Evolutionary conservation across 2,329 filamentous ascomycete genomes (phyloP).

Genomic region (Fusarium dlaminii): DNA sequence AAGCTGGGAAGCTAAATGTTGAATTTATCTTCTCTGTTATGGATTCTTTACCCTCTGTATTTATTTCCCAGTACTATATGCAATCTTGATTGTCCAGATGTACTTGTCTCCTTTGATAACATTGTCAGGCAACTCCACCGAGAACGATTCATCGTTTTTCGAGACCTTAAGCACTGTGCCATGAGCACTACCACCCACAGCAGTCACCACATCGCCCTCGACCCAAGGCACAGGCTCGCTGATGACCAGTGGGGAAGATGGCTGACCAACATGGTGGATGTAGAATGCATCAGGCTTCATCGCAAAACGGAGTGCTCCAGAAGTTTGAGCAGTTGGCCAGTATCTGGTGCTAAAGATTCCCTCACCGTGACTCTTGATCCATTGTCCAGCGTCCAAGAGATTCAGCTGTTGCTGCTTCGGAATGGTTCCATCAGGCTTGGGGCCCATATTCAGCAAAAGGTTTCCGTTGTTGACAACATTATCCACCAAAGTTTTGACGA

Average conservation of each 20-base stretch:
- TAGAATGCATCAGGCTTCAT: neutral
- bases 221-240: neutral
- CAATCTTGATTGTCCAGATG: neutral
- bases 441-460: neutral
- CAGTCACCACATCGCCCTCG: neutral
- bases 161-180: neutral
- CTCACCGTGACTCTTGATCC: neutral
- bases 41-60: no score
- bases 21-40: no score
- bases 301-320: neutral
- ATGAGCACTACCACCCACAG: neutral
- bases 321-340: neutral
- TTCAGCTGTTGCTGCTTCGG: neutral
- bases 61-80: neutral
- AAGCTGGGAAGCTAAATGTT: neutral
- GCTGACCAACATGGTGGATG: neutral
- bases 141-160: rapidly evolving
- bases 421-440: neutral
- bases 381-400: neutral
- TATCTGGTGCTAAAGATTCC: neutral
- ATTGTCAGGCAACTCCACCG: neutral
- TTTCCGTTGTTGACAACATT: neutral
- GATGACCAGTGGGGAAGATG: neutral
- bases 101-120: neutral
- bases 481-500: neutral